Conservation (phyloP, 331 rosid genomes). For the Quercus tomentella region DNA sequence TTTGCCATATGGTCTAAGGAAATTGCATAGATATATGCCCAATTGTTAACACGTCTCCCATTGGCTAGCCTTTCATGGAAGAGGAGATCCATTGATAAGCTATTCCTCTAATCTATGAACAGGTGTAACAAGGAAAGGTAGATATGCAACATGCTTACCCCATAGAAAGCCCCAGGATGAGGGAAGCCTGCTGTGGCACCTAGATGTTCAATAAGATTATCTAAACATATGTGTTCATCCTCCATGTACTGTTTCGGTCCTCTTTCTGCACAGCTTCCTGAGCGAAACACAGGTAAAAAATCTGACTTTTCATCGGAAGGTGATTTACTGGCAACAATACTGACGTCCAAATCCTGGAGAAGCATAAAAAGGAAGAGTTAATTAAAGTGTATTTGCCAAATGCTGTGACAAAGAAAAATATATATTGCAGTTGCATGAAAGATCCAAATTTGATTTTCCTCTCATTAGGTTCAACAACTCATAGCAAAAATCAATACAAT, state of each 20-base stretch:
- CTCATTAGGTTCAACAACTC: neutral
- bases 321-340: slow-evolving; percentile 40
- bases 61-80: neutral
- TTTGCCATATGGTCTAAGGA: neutral
- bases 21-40: neutral
- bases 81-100: slow-evolving; percentile 1
- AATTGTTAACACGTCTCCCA: neutral
- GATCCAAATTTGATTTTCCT: neutral
- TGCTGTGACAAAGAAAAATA: neutral
- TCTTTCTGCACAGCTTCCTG: slow-evolving; percentile 84
- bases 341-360: slow-evolving; percentile 49
- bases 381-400: neutral
- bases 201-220: slow-evolving; percentile 57
- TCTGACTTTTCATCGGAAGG: slow-evolving; percentile 48
- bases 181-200: slow-evolving; percentile 43
- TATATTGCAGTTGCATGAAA: neutral
- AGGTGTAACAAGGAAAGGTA: slow-evolving; percentile 2
- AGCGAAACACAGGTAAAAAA: slow-evolving; percentile 60
- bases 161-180: slow-evolving; percentile 71
- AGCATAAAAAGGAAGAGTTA: slow-evolving; percentile 7
- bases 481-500: neutral
- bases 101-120: neutral
- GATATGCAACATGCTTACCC: slow-evolving; percentile 48
- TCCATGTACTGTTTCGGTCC: slow-evolving; percentile 91
- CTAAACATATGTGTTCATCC: slow-evolving; percentile 77